Conservation (phyloP, 768 basidiomycete genomes). For the Mrakia frigida region DNA sequence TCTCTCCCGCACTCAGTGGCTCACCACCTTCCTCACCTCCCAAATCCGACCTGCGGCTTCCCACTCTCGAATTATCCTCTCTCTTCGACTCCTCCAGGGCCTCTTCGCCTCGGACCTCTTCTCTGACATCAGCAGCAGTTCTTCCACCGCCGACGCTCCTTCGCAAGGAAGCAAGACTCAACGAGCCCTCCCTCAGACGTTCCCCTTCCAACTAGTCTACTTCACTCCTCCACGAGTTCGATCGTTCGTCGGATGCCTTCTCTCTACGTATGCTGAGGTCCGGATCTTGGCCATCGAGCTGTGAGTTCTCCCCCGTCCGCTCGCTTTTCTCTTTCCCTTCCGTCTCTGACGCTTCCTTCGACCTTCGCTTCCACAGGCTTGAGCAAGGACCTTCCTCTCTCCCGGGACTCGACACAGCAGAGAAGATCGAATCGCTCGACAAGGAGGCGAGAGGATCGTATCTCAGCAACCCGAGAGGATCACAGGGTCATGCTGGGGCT, state of each 20-base stretch:
- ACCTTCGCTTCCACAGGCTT: not conserved
- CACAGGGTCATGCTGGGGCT: slow-evolving; percentile 20
- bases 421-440: not conserved
- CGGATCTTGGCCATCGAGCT: slow-evolving; percentile 4
- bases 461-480: slow-evolving; percentile 25
- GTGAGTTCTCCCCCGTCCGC: not conserved
- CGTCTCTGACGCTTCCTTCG: not conserved
- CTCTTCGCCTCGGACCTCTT: slow-evolving; percentile 16
- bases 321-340: not conserved
- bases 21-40: not conserved
- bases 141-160: not conserved
- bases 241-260: slow-evolving; percentile 18
- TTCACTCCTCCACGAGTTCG: not conserved
- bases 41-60: slow-evolving; percentile 20
- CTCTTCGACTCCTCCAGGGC: slow-evolving; percentile 18
- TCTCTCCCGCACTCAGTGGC: slow-evolving; percentile 1
- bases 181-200: not conserved
- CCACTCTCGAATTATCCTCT: slow-evolving; percentile 25
- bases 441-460: slow-evolving; percentile 8
- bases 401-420: slow-evolving; percentile 7
- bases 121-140: not conserved
- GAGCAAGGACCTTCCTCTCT: slow-evolving; percentile 2
- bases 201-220: not conserved
- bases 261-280: slow-evolving; percentile 21
- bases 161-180: not conserved